Evolutionary conservation across 78 protist genomes (phyloP).

Genomic region (Bodo saltans): DNA sequence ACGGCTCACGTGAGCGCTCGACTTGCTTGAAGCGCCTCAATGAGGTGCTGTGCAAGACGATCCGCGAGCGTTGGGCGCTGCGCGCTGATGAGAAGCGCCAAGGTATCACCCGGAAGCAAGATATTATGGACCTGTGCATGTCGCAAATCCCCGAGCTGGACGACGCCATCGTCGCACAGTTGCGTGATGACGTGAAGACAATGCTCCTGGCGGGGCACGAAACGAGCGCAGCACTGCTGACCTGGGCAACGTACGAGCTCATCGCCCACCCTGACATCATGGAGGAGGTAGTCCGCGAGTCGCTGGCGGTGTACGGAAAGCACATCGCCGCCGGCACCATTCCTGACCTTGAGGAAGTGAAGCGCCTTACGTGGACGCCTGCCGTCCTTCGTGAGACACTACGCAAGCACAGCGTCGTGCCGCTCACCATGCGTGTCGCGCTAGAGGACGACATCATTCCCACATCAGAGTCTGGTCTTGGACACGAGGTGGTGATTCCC

Average conservation of each 20-base stretch:
- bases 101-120: not conserved
- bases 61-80: constrained; percentile 27
- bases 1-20: not conserved
- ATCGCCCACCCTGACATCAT: not conserved
- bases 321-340: not conserved
- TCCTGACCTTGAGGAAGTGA: not conserved
- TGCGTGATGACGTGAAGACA: constrained; percentile 24
- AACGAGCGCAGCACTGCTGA: constrained; percentile 9
- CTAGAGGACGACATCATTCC: not conserved
- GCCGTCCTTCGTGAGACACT: constrained; percentile 10
- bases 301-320: not conserved
- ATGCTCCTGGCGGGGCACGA: constrained; percentile 38
- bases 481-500: not conserved
- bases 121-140: constrained; percentile 9
- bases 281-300: not conserved
- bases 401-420: constrained; percentile 19
- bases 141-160: not conserved
- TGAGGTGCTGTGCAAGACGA: not conserved
- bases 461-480: not conserved
- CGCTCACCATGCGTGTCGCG: constrained; percentile 3
- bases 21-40: not conserved
- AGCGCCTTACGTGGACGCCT: not conserved
- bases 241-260: constrained; percentile 23
- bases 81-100: not conserved
- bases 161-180: not conserved